A percentile compares a stretch with the other conserved stretches of the same genome.
Conservation (phyloP, 2,329 filamentous ascomycete genomes). For the Arthroderma uncinatum region DNA sequence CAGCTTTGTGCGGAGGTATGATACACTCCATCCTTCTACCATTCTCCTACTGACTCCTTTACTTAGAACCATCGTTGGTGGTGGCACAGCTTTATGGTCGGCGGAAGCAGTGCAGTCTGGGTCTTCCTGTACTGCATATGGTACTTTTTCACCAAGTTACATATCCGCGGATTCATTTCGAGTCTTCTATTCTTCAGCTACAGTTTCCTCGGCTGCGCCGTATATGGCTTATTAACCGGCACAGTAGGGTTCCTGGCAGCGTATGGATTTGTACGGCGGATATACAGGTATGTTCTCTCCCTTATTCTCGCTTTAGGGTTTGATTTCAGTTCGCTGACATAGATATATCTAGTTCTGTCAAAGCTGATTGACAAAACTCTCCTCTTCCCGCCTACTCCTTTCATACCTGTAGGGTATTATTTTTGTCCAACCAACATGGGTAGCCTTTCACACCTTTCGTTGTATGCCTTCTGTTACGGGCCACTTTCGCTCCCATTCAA, state of each 20-base stretch:
- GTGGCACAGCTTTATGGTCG: slow-evolving; percentile 79
- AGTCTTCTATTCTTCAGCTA: slow-evolving; percentile 77
- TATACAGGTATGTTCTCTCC: slow-evolving; percentile 57
- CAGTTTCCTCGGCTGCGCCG: slow-evolving; percentile 66
- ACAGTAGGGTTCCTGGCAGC: slow-evolving; percentile 76
- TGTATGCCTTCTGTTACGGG: background rate
- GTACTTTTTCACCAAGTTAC: slow-evolving; percentile 71
- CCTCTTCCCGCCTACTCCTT: background rate
- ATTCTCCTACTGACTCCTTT: slow-evolving; percentile 1
- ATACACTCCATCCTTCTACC: background rate
- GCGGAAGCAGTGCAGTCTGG: slow-evolving; percentile 66
- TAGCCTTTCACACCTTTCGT: background rate
- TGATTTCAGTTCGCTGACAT: slow-evolving; percentile 1
- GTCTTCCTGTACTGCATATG: slow-evolving; percentile 72
- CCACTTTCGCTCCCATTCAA: background rate
- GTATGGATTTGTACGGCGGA: slow-evolving; percentile 71
- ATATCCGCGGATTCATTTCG: slow-evolving; percentile 69
- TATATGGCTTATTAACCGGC: slow-evolving; percentile 71
- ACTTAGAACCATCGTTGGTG: slow-evolving; percentile 72
- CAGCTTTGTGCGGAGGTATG: slow-evolving; percentile 65
- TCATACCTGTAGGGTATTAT: background rate
- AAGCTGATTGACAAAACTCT: slow-evolving; percentile 12
- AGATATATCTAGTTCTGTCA: slow-evolving; percentile 12
- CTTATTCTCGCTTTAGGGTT: background rate
- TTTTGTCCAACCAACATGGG: background rate